Percentiles rank a stretch among this genome's conserved stretches.
Evolutionary conservation across 768 basidiomycete genomes (phyloP).

Genomic region (Phanerodontia chrysosporium): DNA sequence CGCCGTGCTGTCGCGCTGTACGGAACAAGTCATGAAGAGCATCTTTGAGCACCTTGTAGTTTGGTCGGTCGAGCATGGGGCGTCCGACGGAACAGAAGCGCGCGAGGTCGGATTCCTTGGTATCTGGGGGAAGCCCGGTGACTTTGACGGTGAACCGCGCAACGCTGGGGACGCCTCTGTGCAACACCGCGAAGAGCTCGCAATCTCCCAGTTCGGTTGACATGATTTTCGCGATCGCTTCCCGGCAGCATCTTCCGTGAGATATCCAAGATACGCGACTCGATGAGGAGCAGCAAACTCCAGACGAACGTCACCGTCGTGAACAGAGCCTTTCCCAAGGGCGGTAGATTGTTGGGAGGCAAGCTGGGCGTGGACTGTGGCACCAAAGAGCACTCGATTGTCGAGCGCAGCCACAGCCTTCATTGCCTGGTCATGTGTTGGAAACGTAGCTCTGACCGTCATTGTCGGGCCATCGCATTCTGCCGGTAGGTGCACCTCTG

Average conservation of each 20-base stretch:
- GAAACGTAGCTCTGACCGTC: constrained; percentile 43
- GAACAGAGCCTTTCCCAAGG: constrained; percentile 36
- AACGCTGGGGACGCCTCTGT: constrained; percentile 56
- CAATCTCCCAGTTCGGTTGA: constrained; percentile 34
- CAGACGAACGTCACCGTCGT: constrained; percentile 53
- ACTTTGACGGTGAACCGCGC: constrained; percentile 61
- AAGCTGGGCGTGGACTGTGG: constrained; percentile 41
- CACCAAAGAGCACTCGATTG: constrained; percentile 29
- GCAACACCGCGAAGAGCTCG: constrained; percentile 42
- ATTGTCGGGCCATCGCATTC: constrained; percentile 14
- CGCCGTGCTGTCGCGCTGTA: constrained; percentile 28
- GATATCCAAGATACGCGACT: constrained; percentile 62
- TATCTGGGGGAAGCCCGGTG: constrained; percentile 44
- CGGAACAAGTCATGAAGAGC: constrained; percentile 32
- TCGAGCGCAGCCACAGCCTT: constrained; percentile 51
- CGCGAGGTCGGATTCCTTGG: constrained; percentile 37
- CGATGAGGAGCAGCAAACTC: constrained; percentile 55
- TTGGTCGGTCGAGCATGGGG: constrained; percentile 44
- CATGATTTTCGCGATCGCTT: constrained; percentile 43
- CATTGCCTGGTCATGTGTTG: constrained; percentile 43
- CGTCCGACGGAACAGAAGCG: constrained; percentile 26
- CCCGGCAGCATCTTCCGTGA: constrained; percentile 41
- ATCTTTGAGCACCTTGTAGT: constrained; percentile 33
- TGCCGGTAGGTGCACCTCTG: constrained; percentile 28
- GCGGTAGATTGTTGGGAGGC: constrained; percentile 35